Conservation (phyloP, 495 filamentous ascomycete species). For the Penicillium mononematosum region DNA sequence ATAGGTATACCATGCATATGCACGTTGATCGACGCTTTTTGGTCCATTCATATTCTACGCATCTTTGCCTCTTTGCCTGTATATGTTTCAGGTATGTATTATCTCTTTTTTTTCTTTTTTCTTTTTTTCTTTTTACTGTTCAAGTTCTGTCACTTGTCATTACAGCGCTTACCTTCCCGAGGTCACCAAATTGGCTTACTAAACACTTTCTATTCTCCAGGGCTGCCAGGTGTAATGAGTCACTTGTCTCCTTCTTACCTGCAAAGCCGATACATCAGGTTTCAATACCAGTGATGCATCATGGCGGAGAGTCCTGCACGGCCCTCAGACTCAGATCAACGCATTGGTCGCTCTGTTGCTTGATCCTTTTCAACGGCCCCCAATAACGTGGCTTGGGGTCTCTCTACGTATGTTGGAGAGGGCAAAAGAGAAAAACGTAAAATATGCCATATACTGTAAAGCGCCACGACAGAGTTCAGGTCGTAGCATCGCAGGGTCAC, state of each 20-base stretch:
- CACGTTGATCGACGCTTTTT: too few species aligned
- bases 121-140: neutral
- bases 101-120: neutral
- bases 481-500: slow-evolving; percentile 23
- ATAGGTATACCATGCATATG: too few species aligned
- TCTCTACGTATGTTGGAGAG: too few species aligned
- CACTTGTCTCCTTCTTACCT: slow-evolving; percentile 1
- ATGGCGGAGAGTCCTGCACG: slow-evolving; percentile 3
- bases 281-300: slow-evolving; percentile 4
- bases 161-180: neutral
- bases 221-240: too few species aligned
- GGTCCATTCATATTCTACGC: slow-evolving; percentile 24
- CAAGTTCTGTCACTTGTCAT: neutral
- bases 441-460: neutral
- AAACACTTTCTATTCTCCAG: too few species aligned
- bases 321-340: neutral
- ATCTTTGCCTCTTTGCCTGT: too few species aligned
- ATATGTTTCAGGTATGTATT: neutral
- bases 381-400: slow-evolving; percentile 11
- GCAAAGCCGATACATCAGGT: slow-evolving; percentile 5
- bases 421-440: too few species aligned
- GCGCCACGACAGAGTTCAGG: slow-evolving; percentile 14
- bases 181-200: neutral
- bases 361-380: slow-evolving; percentile 16
- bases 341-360: slow-evolving; percentile 8